Base-by-base conservation (phyloP, 2,329 filamentous ascomycete genomes). In the Paecilomyces sp. region DNA sequence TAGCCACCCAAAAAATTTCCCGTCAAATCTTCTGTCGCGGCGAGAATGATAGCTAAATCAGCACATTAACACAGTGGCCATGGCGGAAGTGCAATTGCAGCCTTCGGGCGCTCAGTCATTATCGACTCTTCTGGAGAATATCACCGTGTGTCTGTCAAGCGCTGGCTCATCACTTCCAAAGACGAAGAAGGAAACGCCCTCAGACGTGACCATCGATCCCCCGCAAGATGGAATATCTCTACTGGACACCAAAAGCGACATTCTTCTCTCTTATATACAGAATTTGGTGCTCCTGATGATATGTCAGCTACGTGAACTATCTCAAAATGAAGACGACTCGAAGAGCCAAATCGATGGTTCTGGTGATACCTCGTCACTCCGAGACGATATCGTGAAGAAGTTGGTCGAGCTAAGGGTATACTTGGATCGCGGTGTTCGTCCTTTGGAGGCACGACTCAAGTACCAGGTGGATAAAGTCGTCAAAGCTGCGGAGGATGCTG, bases 381-480 rank as follows among this genome's bases (percentile, higher is more conserved):
- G 87, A 54, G 84, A 89, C 55, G 82, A 88, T 1, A 87, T 92
- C 0, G 88, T 94, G 2, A 88, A 88, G 66, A 96, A 96, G 71
- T 82, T 99, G n/a, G 86, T 92, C 18, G 92, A 96, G 74, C 80
- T 97, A 57, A 85, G 93, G n/a, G 82, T 97, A 0, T 97, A 95
- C 72, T 81, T 99, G 1, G 95, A 99, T 70, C 92, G 92, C 72
- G 95, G 94, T 65, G 90, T 96, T 3, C 86, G 90, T 15, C 94
- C 94, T 0, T 78, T 97, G 15, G 95, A 99, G 76, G 88, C 89
- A 65, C 90, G 92, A 67, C 78, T 99, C 62, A 93, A 92, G 65
- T 99, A 97, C 76, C 92, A 97, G 72, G 91, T 99, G 68, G 93
- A 97, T 75, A 94, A 96, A 71, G 92, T 97, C 28, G 82, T 99